phyloP scores from a whole-genome alignment of 1,284 basidiomycete genomes.

The Sanguinoderma infundibulare region DNA sequence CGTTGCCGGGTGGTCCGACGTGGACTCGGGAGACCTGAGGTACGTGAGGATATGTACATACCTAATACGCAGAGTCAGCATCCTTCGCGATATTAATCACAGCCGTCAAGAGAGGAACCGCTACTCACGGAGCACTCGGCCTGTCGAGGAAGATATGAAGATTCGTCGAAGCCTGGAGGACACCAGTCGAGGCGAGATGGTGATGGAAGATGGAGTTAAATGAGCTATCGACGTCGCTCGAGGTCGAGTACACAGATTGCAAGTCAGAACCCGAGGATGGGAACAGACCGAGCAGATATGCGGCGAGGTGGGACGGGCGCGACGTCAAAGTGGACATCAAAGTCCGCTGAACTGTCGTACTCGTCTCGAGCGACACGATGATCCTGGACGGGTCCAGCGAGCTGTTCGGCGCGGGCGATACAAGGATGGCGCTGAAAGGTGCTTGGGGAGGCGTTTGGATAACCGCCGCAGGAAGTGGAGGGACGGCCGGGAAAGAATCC shows the following conservation, averaged over 20 bases:
- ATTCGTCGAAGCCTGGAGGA: slow-evolving; percentile 49
- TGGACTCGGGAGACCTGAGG: slow-evolving; percentile 57
- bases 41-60: slow-evolving; percentile 73
- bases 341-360: slow-evolving; percentile 64
- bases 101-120: not conserved
- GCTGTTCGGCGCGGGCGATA: slow-evolving; percentile 58
- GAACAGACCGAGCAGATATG: slow-evolving; percentile 57
- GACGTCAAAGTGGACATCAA: slow-evolving; percentile 68
- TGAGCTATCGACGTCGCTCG: slow-evolving; percentile 36
- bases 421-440: slow-evolving; percentile 66
- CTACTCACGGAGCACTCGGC: slow-evolving; percentile 74
- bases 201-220: slow-evolving; percentile 57
- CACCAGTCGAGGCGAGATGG: slow-evolving; percentile 63
- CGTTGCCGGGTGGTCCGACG: slow-evolving; percentile 49
- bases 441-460: slow-evolving; percentile 45
- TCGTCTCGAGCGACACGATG: slow-evolving; percentile 74
- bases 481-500: slow-evolving; percentile 45
- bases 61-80: slow-evolving; percentile 39
- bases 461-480: slow-evolving; percentile 38
- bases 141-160: slow-evolving; percentile 83
- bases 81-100: slow-evolving; percentile 10
- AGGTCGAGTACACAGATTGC: slow-evolving; percentile 46
- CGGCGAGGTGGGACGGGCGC: slow-evolving; percentile 65
- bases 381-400: slow-evolving; percentile 59
- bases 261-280: slow-evolving; percentile 43